Conservation (phyloP, 805 yeast species). For the Yamadazyma paraphyllophila region DNA sequence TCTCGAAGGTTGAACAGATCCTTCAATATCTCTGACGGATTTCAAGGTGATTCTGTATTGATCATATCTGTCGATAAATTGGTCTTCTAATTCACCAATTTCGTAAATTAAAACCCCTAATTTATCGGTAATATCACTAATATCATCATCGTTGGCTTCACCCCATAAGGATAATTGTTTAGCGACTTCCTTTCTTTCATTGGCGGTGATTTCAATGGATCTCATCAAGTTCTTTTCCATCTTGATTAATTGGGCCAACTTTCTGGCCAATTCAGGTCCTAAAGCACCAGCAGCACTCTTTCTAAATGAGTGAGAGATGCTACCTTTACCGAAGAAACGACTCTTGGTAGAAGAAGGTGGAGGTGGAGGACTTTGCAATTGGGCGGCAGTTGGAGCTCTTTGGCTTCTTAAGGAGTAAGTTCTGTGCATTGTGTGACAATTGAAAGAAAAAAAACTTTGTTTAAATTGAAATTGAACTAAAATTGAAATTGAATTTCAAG, state of each 20-base stretch:
- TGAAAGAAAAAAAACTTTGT: neutral
- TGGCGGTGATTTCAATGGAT: conserved; percentile 86
- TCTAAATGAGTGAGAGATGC: conserved; percentile 68
- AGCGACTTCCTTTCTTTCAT: conserved; percentile 94
- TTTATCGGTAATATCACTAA: conserved; percentile 94
- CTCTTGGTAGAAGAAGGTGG: conserved; percentile 73
- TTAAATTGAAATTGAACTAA: conserved; percentile 1
- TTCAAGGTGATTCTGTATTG: conserved; percentile 95
- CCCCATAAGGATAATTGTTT: conserved; percentile 98
- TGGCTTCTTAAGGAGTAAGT: conserved; percentile 76
- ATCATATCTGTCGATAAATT: conserved; percentile 96
- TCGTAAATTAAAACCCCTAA: conserved; percentile 94
- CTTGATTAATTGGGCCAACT: conserved; percentile 87
- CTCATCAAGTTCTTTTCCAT: conserved; percentile 96
- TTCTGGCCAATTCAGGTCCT: conserved; percentile 94
- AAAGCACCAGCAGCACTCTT: conserved; percentile 85
- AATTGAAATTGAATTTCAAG: conserved; percentile 4
- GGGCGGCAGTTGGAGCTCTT: conserved; percentile 82
- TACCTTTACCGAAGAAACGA: conserved; percentile 72
- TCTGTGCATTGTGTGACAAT: conserved; percentile 60
- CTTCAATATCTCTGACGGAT: conserved; percentile 93
- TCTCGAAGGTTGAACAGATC: conserved; percentile 96
- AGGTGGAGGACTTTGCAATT: conserved; percentile 76
- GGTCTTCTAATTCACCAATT: conserved; percentile 97
- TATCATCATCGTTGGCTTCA: conserved; percentile 96